These are phyloP conservation scores for Zoysia pacifica DNA, from an alignment of 176 grass and related monocot genomes.

Conservation along the genomic window DNA sequence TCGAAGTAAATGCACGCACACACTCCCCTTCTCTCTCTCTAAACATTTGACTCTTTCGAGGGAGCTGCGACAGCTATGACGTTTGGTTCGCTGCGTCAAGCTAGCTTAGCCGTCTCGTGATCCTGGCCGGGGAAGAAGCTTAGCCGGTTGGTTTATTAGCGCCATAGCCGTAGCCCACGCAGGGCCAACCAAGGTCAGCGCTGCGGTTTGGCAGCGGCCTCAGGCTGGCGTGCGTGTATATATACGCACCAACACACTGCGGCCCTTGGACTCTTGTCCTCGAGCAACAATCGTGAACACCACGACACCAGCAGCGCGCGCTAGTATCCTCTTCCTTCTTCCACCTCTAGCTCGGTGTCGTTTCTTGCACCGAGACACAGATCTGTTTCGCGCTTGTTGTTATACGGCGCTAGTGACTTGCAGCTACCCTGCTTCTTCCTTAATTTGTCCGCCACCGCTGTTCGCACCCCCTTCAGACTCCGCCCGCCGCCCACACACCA, in stretches of 20 bases:
- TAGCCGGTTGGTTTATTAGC: not conserved
- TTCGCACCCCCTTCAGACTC: not conserved
- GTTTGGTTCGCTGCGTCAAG: not conserved
- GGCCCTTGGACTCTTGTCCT: conserved; percentile 29
- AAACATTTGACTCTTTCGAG: conserved; percentile 18
- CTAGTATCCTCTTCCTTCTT: not conserved
- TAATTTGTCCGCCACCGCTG: not conserved
- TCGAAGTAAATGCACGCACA: conserved; percentile 30
- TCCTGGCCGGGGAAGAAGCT: conserved; percentile 12
- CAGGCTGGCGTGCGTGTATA: conserved; percentile 29
- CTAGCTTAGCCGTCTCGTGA: conserved; percentile 18
- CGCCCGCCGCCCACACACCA: not conserved
- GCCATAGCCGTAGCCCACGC: not conserved
- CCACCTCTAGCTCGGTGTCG: not conserved
- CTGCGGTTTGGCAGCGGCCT: conserved; percentile 16
- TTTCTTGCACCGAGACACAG: not conserved
- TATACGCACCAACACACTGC: conserved; percentile 33
- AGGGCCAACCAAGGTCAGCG: conserved; percentile 40
- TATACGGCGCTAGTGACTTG: conserved; percentile 31
- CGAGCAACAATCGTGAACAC: not conserved
- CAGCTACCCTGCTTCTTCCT: not conserved
- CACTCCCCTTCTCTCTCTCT: not conserved
- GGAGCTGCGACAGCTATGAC: not conserved
- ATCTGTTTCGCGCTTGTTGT: conserved; percentile 18
- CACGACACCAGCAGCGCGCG: not conserved